A percentile compares a stretch with the other conserved stretches of the same genome.
Conservation (phyloP, 163 green algal genomes). For the Scenedesmus sp. region DNA sequence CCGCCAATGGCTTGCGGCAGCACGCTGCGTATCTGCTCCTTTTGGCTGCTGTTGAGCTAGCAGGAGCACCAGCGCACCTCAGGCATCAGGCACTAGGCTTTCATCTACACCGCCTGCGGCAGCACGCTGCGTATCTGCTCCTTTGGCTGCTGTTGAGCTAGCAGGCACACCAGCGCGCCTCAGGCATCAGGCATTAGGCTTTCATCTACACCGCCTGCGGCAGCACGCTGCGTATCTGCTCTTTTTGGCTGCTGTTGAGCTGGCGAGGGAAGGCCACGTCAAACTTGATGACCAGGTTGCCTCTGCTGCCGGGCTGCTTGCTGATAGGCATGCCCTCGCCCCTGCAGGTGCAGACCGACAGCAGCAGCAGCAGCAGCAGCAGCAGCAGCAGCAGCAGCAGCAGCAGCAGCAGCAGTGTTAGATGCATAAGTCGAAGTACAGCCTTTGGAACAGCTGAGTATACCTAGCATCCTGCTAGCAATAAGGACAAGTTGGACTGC, state of each 20-base stretch:
- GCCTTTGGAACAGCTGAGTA: background rate
- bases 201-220: background rate
- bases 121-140: background rate
- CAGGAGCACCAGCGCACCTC: background rate
- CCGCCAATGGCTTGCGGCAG: background rate
- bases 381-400: background rate
- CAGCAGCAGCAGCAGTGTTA: background rate
- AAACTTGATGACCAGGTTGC: conserved; percentile 86
- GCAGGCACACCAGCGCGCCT: background rate
- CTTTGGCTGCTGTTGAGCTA: background rate
- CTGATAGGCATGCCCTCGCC: conserved; percentile 91
- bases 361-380: background rate
- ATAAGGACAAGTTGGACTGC: background rate
- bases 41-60: conserved; percentile 64
- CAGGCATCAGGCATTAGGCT: background rate
- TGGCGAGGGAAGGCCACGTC: conserved; percentile 79
- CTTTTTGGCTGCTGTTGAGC: conserved; percentile 67
- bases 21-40: conserved; percentile 50
- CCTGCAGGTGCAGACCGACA: conserved; percentile 42
- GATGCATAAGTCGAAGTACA: background rate
- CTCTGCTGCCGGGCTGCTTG: conserved; percentile 74
- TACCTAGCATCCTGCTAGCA: background rate
- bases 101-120: background rate
- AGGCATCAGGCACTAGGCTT: no score
- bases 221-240: conserved; percentile 46